Base-by-base conservation (phyloP, 768 basidiomycete genomes). In the Mrakia hoshinonis region DNA sequence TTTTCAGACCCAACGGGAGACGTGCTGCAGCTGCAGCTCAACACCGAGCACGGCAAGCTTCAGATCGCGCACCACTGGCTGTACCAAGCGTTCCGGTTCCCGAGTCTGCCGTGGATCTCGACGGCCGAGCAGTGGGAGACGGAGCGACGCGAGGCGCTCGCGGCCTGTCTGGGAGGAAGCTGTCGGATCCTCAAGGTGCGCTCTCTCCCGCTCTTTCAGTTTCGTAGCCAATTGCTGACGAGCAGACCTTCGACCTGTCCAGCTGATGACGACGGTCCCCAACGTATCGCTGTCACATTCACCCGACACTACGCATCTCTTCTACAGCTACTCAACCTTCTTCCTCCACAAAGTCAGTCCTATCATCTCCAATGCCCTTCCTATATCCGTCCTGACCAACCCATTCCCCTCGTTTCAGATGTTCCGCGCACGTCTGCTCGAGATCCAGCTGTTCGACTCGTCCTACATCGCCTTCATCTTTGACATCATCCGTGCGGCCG, bases 11-110 rank as follows among this genome's bases (percentile, higher is more conserved):
- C 58, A 4, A 36, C 31, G 18, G 58, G 58, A 36, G 58, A 61
- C 11, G 36, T 36, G 1, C 36, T 61, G 5, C 58, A 61, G 36
- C 58, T 61, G 13, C 31, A 36, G 22, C 58, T 61, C 15, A 61
- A 61, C 36, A 31, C 31, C 9, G 58, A 61, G 34, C 58, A 61
- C 36, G 58, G 58, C 18, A 61, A 61, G 34, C 58, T 61, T 36
- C 58, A 61, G 68, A 61, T 70, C 69, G 69, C 69, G 3, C 69
- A 70, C 38, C 69, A 70, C 26, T 70, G 69, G 69, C 49, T 70
- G 10, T 70, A 49, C 39, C 69, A 62, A 34, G 69, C 69, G 1
- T 70, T 61, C 22, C 69, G 69, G 9, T 48, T 51, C 46, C 69
- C 69, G 7, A 61, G 24, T 36, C 18, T 39, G 3, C 38, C 47